Evolutionary conservation across 305 asterid species (phyloP), one percentile per base, ranked within the genome.

Genomic region (Stenogyne calaminthoides): DNA sequence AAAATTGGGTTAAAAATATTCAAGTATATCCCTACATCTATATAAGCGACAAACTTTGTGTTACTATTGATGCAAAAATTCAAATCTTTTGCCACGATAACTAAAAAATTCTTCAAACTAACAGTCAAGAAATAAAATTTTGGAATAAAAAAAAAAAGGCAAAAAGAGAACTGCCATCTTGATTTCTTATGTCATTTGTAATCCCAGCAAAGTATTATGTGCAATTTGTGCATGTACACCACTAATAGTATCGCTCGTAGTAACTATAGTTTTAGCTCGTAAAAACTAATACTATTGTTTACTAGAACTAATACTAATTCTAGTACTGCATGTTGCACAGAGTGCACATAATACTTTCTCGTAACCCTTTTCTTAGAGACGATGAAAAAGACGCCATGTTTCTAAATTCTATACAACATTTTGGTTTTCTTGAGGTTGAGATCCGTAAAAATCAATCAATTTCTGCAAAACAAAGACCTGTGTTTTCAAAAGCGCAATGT

Each of bases 391-490:
- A 37, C 22, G 9, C 7, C 25, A 42, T n/a, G 6, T 66, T 12
- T 34, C 16, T 11, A 44, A 12, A 11, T 44, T 44, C 82, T 73
- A 52, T 78, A 68, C 68, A 67, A 59, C 40, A 68, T 69, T 69
- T 55, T 4, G 52, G n/a, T 63, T 55, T 46, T 73, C 46, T 34
- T 67, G 78, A 61, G 75, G 61, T 67, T 73, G 78, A 39, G 77
- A 72, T 9, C 76, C 82, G 40, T 73, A 78, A 73, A 78, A 73
- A 68, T 73, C 82, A 36, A 78, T 64, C 73, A 78, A 59, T 69
- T 86, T 84, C 82, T 86, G 94, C 84, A 90, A 74, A 73, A 90
- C 87, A 55, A 84, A 68, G 49, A 90, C 87, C 81, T 84, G 87
- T 7, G 89, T 77, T 76, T 78, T 77, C 22, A 83, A 81, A 32